phyloP scores from a whole-genome alignment of 495 filamentous ascomycete species.

The Penicillium subrubescens region DNA sequence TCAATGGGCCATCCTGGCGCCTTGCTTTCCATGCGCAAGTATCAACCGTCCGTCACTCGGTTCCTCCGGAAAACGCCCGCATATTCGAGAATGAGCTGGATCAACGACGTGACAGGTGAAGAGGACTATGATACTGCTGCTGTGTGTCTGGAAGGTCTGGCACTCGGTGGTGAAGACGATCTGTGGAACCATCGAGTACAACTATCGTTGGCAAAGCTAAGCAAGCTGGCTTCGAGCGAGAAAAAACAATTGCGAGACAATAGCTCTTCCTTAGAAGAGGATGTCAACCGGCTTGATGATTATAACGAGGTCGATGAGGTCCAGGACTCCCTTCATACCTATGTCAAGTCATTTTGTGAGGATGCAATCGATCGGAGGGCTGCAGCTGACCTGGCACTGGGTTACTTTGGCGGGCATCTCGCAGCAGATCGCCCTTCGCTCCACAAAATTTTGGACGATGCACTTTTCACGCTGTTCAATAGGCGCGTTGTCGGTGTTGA shows the following conservation, averaged over 20 bases:
- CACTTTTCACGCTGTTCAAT: slow-evolving; percentile 64
- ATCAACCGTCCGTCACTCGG: slow-evolving; percentile 66
- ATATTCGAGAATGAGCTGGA: slow-evolving; percentile 84
- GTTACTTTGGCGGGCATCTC: slow-evolving; percentile 59
- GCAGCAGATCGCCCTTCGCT: slow-evolving; percentile 64
- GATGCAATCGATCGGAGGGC: slow-evolving; percentile 77
- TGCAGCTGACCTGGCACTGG: slow-evolving; percentile 71
- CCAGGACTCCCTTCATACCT: slow-evolving; percentile 71
- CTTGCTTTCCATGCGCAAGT: slow-evolving; percentile 65
- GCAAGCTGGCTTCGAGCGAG: slow-evolving; percentile 63
- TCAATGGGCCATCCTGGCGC: slow-evolving; percentile 61
- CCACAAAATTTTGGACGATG: slow-evolving; percentile 62
- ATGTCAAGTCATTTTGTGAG: slow-evolving; percentile 57
- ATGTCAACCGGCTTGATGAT: slow-evolving; percentile 54
- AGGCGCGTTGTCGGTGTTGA: slow-evolving; percentile 67
- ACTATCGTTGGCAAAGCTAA: slow-evolving; percentile 83
- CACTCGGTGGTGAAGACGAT: slow-evolving; percentile 66
- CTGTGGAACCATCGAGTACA: slow-evolving; percentile 90
- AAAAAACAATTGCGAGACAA: slow-evolving; percentile 25
- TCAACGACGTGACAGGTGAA: slow-evolving; percentile 81
- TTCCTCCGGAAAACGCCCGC: slow-evolving; percentile 71
- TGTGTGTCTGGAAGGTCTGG: slow-evolving; percentile 63
- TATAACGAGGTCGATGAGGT: slow-evolving; percentile 66
- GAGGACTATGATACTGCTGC: slow-evolving; percentile 72
- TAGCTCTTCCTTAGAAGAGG: slow-evolving; percentile 30